phyloP scores from a whole-genome alignment of 2,329 filamentous ascomycete species.

The Pezicula carpinea region DNA sequence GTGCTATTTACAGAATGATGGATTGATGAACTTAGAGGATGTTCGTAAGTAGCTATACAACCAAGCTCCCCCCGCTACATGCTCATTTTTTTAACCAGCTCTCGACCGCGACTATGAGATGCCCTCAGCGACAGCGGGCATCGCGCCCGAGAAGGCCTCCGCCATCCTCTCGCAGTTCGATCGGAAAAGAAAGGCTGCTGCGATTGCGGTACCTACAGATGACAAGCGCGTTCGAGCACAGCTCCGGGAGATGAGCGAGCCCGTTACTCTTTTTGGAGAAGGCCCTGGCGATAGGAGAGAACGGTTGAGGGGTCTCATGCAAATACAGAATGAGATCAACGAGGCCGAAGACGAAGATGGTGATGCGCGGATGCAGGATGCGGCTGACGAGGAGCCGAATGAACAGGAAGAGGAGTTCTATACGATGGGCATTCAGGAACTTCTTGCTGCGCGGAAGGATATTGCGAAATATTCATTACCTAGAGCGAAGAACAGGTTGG shows the following conservation, averaged over 20 bases:
- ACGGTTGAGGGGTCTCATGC: constrained; percentile 75
- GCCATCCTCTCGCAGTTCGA: constrained; percentile 63
- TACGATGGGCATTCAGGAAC: constrained; percentile 69
- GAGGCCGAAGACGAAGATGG: constrained; percentile 53
- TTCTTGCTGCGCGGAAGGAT: constrained; percentile 70
- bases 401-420: constrained; percentile 94
- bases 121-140: constrained; percentile 25
- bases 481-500: constrained; percentile 70
- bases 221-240: constrained; percentile 78
- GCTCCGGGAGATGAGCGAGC: constrained; percentile 84
- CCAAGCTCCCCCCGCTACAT: background rate
- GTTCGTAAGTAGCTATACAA: constrained; percentile 48
- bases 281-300: constrained; percentile 81
- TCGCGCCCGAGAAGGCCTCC: constrained; percentile 28
- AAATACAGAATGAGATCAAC: constrained; percentile 62
- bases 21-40: constrained; percentile 56
- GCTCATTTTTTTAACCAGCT: constrained; percentile 34
- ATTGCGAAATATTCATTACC: constrained; percentile 84
- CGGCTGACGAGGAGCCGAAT: constrained; percentile 49
- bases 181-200: constrained; percentile 82
- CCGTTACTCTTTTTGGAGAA: constrained; percentile 92
- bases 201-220: constrained; percentile 89
- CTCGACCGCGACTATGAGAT: constrained; percentile 73
- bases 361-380: constrained; percentile 53
- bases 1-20: constrained; percentile 21